A percentile compares a stretch with the other conserved stretches of the same genome.
Evolutionary conservation across 257 asterid genomes (phyloP).

Genomic region (Capsicum chinense): DNA sequence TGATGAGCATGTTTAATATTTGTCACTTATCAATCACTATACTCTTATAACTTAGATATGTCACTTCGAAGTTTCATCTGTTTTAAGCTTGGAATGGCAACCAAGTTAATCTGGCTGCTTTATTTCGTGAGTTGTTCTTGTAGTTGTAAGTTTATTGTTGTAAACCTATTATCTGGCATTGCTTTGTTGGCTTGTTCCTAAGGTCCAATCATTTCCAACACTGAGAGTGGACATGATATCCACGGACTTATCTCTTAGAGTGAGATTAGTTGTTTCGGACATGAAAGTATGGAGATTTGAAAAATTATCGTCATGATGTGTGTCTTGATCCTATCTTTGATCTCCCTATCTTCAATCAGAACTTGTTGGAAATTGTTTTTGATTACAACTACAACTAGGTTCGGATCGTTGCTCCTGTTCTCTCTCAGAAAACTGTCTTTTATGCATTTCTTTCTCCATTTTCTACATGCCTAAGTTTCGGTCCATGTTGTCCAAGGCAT

Average conservation of each 20-base stretch:
- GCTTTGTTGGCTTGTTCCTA: neutral
- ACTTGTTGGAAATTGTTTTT: slow-evolving; percentile 6
- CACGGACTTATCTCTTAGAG: neutral
- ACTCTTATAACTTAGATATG: neutral
- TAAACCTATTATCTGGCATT: neutral
- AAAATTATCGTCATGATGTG: neutral
- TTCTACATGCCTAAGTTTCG: neutral
- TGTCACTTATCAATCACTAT: neutral
- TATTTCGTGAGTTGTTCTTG: neutral
- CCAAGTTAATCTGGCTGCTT: neutral
- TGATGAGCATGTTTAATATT: neutral
- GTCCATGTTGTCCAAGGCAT: slow-evolving; percentile 1
- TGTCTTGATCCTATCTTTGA: neutral
- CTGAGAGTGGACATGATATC: neutral
- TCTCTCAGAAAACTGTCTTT: neutral
- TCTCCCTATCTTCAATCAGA: neutral
- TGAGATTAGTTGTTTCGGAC: neutral
- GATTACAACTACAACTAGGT: neutral
- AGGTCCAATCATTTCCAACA: neutral
- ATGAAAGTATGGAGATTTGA: slow-evolving; percentile 1
- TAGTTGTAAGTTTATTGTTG: neutral
- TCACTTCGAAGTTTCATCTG: neutral
- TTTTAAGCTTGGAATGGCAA: neutral
- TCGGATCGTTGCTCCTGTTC: neutral
- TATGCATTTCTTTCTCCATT: neutral